phyloP scores from a whole-genome alignment of 2,329 filamentous ascomycete species.

The Pezicula neosporulosa region DNA sequence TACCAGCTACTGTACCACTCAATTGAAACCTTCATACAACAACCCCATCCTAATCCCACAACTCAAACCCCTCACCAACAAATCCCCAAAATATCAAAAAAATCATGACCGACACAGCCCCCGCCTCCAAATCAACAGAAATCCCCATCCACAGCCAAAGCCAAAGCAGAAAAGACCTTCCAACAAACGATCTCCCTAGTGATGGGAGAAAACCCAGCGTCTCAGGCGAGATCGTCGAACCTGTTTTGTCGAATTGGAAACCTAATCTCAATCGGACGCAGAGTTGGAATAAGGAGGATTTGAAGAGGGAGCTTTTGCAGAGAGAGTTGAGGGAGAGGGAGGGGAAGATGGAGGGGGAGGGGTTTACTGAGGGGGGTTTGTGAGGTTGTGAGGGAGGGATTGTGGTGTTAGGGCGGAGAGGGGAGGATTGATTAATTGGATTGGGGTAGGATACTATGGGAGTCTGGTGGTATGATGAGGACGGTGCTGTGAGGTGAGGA shows the following conservation, averaged over 20 bases:
- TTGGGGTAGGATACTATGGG: no score
- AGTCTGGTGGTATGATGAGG: no score
- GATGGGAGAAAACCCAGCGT: background rate
- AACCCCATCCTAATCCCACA: background rate
- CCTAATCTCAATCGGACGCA: slow-evolving; percentile 18
- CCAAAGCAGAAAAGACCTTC: no score
- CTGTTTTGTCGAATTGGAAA: slow-evolving; percentile 17
- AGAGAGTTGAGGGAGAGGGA: slow-evolving; percentile 9
- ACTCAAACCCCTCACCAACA: background rate
- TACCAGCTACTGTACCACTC: no score
- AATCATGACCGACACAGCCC: background rate
- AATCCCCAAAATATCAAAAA: background rate
- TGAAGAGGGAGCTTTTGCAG: slow-evolving; percentile 19
- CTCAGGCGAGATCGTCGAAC: background rate
- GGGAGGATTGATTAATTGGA: no score
- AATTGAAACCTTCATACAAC: background rate
- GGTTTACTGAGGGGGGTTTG: slow-evolving; percentile 11
- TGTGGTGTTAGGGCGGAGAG: background rate
- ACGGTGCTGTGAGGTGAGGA: background rate
- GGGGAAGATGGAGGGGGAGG: slow-evolving; percentile 4
- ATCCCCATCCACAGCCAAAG: background rate
- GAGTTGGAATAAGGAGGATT: slow-evolving; percentile 25
- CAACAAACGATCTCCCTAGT: background rate
- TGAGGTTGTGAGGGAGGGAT: background rate
- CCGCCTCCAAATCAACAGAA: background rate